Percentiles rank a stretch among this genome's conserved stretches.
phyloP scores from a whole-genome alignment of 352 stramenopile species.

The Globisporangium radiosum region DNA sequence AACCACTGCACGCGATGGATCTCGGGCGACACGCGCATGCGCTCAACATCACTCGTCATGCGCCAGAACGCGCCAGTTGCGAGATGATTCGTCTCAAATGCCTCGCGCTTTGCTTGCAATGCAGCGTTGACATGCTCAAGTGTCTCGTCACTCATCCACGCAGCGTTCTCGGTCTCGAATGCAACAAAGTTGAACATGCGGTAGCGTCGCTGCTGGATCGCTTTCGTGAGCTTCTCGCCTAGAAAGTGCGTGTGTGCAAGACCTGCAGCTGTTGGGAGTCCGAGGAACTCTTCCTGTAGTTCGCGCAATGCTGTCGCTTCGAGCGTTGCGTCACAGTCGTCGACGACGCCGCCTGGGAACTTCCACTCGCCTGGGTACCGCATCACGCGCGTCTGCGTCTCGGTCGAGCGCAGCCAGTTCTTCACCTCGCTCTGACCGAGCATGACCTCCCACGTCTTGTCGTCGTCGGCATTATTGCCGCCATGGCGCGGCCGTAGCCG shows the following conservation, averaged over 20 bases:
- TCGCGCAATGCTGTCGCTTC: slow-evolving; percentile 37
- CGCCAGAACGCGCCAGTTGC: slow-evolving; percentile 31
- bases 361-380: slow-evolving; percentile 66
- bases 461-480: neutral
- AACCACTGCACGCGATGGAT: slow-evolving; percentile 53
- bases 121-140: slow-evolving; percentile 33
- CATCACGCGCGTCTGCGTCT: slow-evolving; percentile 37
- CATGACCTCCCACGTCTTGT: slow-evolving; percentile 45
- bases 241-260: slow-evolving; percentile 26
- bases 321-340: slow-evolving; percentile 29
- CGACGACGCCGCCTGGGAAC: slow-evolving; percentile 45
- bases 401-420: slow-evolving; percentile 55
- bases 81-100: slow-evolving; percentile 22
- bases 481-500: slow-evolving; percentile 8
- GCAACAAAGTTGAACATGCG: slow-evolving; percentile 67
- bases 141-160: slow-evolving; percentile 28
- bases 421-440: slow-evolving; percentile 57
- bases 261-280: slow-evolving; percentile 13
- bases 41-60: slow-evolving; percentile 22
- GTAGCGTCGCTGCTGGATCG: slow-evolving; percentile 35
- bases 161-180: slow-evolving; percentile 45
- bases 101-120: slow-evolving; percentile 27
- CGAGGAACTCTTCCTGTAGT: slow-evolving; percentile 52
- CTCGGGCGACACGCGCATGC: slow-evolving; percentile 46
- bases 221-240: slow-evolving; percentile 34